Evolutionary conservation across 164 flowering plant species (phyloP).

Genomic region (Tetrastigma voinierianum): DNA sequence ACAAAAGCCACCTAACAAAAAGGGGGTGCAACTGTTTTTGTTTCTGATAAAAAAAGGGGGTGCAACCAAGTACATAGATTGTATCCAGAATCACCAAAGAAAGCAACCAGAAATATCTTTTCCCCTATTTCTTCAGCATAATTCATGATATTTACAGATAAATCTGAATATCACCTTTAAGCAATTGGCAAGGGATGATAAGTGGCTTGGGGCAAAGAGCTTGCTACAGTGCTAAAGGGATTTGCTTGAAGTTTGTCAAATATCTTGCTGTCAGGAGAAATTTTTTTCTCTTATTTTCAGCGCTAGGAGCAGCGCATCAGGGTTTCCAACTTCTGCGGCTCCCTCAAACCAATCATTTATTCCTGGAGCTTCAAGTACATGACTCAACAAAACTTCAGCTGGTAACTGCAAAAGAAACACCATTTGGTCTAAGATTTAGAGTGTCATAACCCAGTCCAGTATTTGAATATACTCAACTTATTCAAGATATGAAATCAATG

Average conservation of each 20-base stretch:
- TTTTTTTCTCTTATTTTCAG: conserved; percentile 63
- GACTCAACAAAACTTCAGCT: conserved; percentile 50
- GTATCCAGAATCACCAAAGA: no score
- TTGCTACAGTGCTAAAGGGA: conserved; percentile 59
- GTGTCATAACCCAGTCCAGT: not conserved
- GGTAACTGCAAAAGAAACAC: conserved; percentile 63
- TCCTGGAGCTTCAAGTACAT: conserved; percentile 75
- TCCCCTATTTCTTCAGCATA: not conserved
- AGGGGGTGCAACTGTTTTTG: no score
- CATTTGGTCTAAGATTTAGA: not conserved
- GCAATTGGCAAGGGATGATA: conserved; percentile 62
- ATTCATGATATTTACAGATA: not conserved
- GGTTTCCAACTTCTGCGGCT: conserved; percentile 74
- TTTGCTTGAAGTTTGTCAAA: conserved; percentile 74
- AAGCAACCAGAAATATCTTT: no score
- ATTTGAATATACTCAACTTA: no score
- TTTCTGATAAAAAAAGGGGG: no score
- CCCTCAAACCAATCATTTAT: conserved; percentile 76
- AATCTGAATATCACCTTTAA: conserved; percentile 58
- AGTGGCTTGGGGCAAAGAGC: conserved; percentile 58
- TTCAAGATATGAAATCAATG: no score
- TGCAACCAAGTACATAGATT: no score
- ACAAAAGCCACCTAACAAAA: no score
- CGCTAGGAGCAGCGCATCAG: conserved; percentile 92
- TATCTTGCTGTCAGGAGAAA: conserved; percentile 34